Evolutionary conservation across 2,329 filamentous ascomycete genomes (phyloP), one percentile per base, ranked within the genome.

Genomic region (Aspergillus amoenus): DNA sequence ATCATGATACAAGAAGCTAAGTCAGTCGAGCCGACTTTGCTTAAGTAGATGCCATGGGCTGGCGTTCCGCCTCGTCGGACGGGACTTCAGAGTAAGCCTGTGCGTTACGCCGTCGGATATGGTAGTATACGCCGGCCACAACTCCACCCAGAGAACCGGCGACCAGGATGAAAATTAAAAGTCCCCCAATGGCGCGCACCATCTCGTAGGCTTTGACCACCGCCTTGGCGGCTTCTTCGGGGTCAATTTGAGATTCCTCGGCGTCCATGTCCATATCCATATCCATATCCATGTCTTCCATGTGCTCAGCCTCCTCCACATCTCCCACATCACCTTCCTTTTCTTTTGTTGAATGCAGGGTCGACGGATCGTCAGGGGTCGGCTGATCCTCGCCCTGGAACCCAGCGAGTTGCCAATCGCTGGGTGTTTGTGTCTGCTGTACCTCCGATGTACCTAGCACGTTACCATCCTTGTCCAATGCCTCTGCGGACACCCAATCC

Each of bases 401-500:
- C 5, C 70, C 70, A 7, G 64, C 69, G n/a, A 66, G 61, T 17
- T 62, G 58, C 70, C 70, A 73, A 55, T 72, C 65, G 17, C 44
- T 48, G 1, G 69, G 70, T 3, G 62, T 64, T 7, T 57, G 50
- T 27, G 64, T 71, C 30, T 67, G 68, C 15, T 61, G 56, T 11
- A 68, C 45, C 4, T 55, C 43, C 1, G 70, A 73, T 21, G 62
- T 68, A n/a, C 70, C 68, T 17, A 73, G 52, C 13, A 65, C 47
- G 24, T 64, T 66, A 22, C 64, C 64, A 12, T 68, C 47, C 3
- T 30, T 30, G 43, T 71, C 69, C 7, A 73, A 18, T 5, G 70
- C 71, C 30, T 72, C 69, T 1, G 62, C 70, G 4, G 65, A 65
- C 2, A 73, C 55, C 64, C 65, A 71, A 50, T 72, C 69, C 52